Base-by-base conservation (phyloP, 208 protist genomes). In the Strigomonas culicis region DNA sequence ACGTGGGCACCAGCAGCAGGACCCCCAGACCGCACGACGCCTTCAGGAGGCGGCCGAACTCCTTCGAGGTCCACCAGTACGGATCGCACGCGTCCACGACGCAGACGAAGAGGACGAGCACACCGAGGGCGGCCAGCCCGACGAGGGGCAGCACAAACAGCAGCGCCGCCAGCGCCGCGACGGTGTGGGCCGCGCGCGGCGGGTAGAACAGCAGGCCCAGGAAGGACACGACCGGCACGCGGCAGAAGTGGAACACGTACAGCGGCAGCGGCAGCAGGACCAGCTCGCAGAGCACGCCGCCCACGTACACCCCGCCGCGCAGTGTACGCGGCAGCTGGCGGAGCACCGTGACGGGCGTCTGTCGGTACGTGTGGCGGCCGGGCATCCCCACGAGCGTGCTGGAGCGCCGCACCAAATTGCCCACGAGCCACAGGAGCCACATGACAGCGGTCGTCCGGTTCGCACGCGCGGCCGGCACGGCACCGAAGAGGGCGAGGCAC, bases 311-410 rank as follows among this genome's bases (percentile, higher is more conserved):
- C 30, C 32, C 19, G 7, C 59, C 68, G 6, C 34, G 64, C 17
- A 66, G 39, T 22, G 62, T 68, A 21, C 22, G 2, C 13, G 63
- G 69, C 19, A 55, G 8, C 3, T 25, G 49, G 22, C 25, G 3
- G 13, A n/a, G 19, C 11, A 11, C 66, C 17, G 36, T 43, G 22
- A 2, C 31, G 47, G n/a, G 36, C 15, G 70, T 49, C 21, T 66
- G 65, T 1, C 25, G 3, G 39, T 74, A 80, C 4, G 75, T 80
- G 28, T 69, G 24, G 17, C 60, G 22, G 22, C 75, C 70, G n/a
- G 62, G 57, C 19, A 44, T 55, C 61, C 69, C 74, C 1, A 77
- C 34, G 51, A 73, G 66, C 4, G 67, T 59, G n/a, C 53, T 17
- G 22, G n/a, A 28, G 19, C 62, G 60, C 27, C 63, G 66, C 49